These are phyloP conservation scores for Saccharomyces mikatae DNA, from an alignment of 805 yeast genomes.

Conservation along the genomic window DNA sequence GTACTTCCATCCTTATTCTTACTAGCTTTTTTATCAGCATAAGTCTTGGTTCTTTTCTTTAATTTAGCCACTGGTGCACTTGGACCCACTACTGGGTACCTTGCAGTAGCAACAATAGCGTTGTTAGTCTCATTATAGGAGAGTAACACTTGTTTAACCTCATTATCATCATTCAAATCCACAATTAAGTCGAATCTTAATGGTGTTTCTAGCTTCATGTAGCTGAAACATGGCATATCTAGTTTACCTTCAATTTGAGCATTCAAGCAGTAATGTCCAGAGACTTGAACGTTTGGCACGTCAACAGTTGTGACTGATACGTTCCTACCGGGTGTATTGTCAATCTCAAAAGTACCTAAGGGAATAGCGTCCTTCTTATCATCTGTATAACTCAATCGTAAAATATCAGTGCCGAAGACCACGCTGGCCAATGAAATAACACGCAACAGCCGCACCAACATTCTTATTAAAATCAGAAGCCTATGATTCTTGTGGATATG, in stretches of 20 bases:
- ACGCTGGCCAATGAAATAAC: background rate
- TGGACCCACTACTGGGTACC: conserved; percentile 15
- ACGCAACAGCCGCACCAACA: background rate
- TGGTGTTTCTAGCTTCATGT: conserved; percentile 16
- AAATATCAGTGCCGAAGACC: background rate
- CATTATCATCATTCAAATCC: conserved; percentile 11
- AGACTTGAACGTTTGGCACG: background rate
- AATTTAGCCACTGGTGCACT: conserved; percentile 17
- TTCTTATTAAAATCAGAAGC: background rate
- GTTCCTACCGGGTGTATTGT: background rate
- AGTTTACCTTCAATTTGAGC: conserved; percentile 8
- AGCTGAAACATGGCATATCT: conserved; percentile 19
- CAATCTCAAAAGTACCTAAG: background rate
- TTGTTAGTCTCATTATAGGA: conserved; percentile 8
- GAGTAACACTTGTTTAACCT: conserved; percentile 17
- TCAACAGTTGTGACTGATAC: background rate
- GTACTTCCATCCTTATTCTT: conserved; percentile 7
- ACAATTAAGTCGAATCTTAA: conserved; percentile 18
- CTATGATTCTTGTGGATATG: background rate
- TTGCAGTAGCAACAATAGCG: conserved; percentile 14
- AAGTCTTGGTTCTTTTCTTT: conserved; percentile 26
- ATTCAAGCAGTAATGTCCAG: conserved; percentile 17
- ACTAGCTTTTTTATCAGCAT: conserved; percentile 20
- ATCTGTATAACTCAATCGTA: background rate
- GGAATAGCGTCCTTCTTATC: background rate